Evolutionary conservation across 345 rosid genomes (phyloP).

Genomic region (Citrus sp.): DNA sequence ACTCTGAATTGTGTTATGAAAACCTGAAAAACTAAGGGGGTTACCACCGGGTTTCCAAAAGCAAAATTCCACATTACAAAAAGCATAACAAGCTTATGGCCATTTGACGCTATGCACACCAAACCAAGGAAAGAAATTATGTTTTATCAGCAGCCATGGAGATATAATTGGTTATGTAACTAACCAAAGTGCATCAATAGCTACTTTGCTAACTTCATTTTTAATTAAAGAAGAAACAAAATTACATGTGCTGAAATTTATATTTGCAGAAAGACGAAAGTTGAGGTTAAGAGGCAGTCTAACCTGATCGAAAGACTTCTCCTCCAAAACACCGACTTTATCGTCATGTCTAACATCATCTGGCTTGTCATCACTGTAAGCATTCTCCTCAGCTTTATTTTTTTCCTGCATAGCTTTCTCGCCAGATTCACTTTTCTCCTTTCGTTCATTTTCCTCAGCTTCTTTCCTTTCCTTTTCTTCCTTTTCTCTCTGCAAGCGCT

Average conservation of each 20-base stretch:
- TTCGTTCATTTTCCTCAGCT: slow-evolving; percentile 57
- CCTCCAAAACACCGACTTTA: slow-evolving; percentile 47
- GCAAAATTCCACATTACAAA: background rate
- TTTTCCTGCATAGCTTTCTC: slow-evolving; percentile 40
- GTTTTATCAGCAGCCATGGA: background rate
- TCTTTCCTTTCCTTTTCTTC: slow-evolving; percentile 70
- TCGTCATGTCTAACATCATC: slow-evolving; percentile 31
- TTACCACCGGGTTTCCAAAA: background rate
- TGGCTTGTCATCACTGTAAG: slow-evolving; percentile 28
- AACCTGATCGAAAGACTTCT: slow-evolving; percentile 63
- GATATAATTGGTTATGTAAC: background rate
- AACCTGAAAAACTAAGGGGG: background rate
- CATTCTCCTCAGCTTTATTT: slow-evolving; percentile 28
- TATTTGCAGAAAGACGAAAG: background rate
- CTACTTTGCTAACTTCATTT: no score
- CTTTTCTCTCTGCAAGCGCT: slow-evolving; percentile 64
- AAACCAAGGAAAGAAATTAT: background rate
- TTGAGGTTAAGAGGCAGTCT: slow-evolving; percentile 1
- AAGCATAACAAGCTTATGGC: background rate
- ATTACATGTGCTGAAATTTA: background rate
- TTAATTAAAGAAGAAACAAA: background rate
- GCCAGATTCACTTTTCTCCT: slow-evolving; percentile 31
- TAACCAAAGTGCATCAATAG: background rate
- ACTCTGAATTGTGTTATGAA: background rate
- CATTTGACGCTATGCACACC: background rate